phyloP scores from a whole-genome alignment of 164 flowering plant genomes.

The Santalum album region DNA sequence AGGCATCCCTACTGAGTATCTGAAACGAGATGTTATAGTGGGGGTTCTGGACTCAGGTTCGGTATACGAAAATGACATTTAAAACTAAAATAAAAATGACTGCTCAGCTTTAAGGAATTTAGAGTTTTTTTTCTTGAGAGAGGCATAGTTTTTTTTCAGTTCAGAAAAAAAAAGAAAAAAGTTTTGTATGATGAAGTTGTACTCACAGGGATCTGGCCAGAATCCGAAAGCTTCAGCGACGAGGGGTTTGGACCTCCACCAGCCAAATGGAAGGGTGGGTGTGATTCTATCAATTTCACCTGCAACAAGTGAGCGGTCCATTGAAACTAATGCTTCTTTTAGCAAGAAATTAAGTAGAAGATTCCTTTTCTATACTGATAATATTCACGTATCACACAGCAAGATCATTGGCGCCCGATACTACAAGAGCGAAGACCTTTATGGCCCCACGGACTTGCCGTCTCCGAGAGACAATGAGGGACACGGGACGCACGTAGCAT shows the following conservation, averaged over 20 bases:
- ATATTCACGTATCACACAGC: constrained; percentile 8
- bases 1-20: neutral
- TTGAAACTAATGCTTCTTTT: neutral
- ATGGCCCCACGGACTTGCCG: neutral
- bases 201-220: constrained; percentile 35
- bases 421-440: constrained; percentile 12
- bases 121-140: too few species aligned
- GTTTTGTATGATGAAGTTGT: neutral
- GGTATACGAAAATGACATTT: neutral
- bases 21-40: constrained; percentile 29
- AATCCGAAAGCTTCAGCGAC: constrained; percentile 33
- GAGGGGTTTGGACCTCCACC: constrained; percentile 23
- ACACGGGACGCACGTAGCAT: constrained; percentile 32
- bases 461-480: constrained; percentile 30
- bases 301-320: constrained; percentile 29
- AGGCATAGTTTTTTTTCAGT: too few species aligned
- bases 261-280: constrained; percentile 34
- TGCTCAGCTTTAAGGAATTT: too few species aligned
- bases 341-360: neutral
- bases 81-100: too few species aligned
- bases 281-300: constrained; percentile 28
- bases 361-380: too few species aligned
- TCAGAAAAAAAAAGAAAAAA: too few species aligned
- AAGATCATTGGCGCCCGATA: constrained; percentile 30
- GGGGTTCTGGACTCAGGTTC: constrained; percentile 41